Evolutionary conservation across 129 eudicot genomes (phyloP).

Genomic region (Apium graveolens): DNA sequence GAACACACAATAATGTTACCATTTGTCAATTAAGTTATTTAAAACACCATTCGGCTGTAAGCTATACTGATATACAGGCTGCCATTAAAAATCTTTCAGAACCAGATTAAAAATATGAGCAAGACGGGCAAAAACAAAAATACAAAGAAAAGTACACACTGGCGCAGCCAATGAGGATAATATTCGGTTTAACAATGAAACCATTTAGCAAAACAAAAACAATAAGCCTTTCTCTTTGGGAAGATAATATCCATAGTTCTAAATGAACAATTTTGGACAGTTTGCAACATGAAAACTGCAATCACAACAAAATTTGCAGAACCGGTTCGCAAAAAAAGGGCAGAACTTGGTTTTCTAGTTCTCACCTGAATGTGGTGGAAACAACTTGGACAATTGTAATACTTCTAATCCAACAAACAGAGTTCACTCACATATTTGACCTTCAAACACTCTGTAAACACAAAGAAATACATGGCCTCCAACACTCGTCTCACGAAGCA

Average conservation of each 20-base stretch:
- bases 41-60: neutral
- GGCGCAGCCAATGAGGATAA: neutral
- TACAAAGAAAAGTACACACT: neutral
- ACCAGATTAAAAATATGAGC: neutral
- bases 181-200: neutral
- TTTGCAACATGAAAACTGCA: neutral
- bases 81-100: neutral
- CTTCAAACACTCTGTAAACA: too few species aligned
- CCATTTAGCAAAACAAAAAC: neutral
- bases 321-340: neutral
- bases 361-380: neutral
- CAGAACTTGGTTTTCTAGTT: too few species aligned
- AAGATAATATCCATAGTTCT: neutral
- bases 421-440: neutral
- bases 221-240: neutral
- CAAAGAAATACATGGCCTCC: neutral
- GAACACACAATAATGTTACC: too few species aligned
- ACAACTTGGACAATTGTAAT: neutral
- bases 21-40: neutral
- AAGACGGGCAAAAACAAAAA: neutral
- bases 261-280: neutral
- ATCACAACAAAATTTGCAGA: neutral
- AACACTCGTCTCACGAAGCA: too few species aligned
- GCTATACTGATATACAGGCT: neutral
- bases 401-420: neutral